Evolutionary conservation across 2,329 filamentous ascomycete genomes (phyloP).

Genomic region (Cercospora zeae-maydis): DNA sequence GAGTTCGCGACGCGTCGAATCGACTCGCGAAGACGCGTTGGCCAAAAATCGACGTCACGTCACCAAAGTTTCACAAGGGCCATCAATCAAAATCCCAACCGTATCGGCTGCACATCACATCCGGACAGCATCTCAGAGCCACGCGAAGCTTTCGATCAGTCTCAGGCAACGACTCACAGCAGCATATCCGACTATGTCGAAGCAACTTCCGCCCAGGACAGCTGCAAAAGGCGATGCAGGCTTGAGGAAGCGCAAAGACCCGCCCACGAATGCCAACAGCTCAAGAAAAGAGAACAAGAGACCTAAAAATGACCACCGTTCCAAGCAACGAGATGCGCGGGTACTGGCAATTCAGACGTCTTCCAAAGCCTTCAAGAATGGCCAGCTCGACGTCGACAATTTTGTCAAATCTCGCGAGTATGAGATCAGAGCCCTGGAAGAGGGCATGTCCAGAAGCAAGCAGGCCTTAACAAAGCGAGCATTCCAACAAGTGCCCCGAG

Average conservation of each 20-base stretch:
- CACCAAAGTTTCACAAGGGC: neutral
- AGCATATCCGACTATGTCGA: conserved; percentile 5
- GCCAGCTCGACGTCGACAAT: conserved; percentile 77
- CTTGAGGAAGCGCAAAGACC: conserved; percentile 30
- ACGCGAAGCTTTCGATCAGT: neutral
- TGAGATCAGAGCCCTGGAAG: conserved; percentile 80
- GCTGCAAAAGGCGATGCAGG: conserved; percentile 4
- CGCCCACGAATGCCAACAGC: conserved; percentile 18
- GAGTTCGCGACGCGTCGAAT: conserved; percentile 10
- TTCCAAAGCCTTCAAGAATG: conserved; percentile 59
- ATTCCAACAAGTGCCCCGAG: conserved; percentile 85
- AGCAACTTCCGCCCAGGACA: conserved; percentile 8
- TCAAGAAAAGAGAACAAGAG: conserved; percentile 17
- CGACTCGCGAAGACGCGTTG: neutral
- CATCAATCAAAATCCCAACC: neutral
- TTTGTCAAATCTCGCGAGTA: conserved; percentile 85
- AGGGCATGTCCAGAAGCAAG: conserved; percentile 74
- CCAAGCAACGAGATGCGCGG: conserved; percentile 42
- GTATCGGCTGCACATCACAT: neutral
- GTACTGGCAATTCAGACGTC: conserved; percentile 46
- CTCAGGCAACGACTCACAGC: neutral
- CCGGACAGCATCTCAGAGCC: neutral
- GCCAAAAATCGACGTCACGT: conserved; percentile 3
- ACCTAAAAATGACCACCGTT: conserved; percentile 24
- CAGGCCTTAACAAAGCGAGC: conserved; percentile 63